A percentile compares a stretch with the other conserved stretches of the same genome.
Evolutionary conservation across 306 rosid species (phyloP).

Genomic region (Purshia tridentata): DNA sequence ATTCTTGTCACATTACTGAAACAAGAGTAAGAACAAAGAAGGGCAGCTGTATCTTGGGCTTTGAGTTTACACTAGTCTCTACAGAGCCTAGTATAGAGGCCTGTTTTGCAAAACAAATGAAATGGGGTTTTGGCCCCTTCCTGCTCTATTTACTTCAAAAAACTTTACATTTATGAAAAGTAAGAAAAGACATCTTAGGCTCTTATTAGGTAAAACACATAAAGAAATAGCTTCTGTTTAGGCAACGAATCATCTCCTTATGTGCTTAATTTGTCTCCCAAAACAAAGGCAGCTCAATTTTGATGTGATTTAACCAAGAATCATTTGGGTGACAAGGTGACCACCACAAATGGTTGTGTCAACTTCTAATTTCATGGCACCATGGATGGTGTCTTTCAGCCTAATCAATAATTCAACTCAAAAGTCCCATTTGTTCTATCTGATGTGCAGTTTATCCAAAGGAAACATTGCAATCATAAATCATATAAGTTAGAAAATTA

Average conservation of each 20-base stretch:
- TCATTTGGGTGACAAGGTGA: slow-evolving; percentile 56
- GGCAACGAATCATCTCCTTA: slow-evolving; percentile 40
- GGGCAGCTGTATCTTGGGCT: not conserved
- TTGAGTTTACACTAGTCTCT: not conserved
- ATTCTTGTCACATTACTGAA: not conserved
- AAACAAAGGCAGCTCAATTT: slow-evolving; percentile 40
- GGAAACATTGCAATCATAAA: slow-evolving; percentile 22
- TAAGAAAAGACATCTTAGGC: not conserved
- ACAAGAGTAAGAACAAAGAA: not conserved
- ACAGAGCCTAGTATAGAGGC: not conserved
- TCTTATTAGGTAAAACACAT: not conserved
- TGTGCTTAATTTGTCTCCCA: slow-evolving; percentile 40
- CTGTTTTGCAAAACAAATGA: not conserved
- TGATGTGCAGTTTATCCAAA: slow-evolving; percentile 7
- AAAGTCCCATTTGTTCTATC: slow-evolving; percentile 27
- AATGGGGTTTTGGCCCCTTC: not conserved
- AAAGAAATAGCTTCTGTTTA: slow-evolving; percentile 26
- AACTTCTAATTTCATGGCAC: slow-evolving; percentile 30
- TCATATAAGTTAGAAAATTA: slow-evolving; percentile 13
- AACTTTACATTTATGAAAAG: not conserved
- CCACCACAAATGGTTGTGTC: slow-evolving; percentile 57
- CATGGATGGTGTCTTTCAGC: slow-evolving; percentile 20
- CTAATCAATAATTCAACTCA: slow-evolving; percentile 56
- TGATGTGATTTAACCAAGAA: slow-evolving; percentile 53
- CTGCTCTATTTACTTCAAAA: slow-evolving; percentile 2